Evolutionary conservation across 1,284 basidiomycete species (phyloP), one percentile per base, ranked within the genome.

Genomic region (Phylloboletellus chloephorus): DNA sequence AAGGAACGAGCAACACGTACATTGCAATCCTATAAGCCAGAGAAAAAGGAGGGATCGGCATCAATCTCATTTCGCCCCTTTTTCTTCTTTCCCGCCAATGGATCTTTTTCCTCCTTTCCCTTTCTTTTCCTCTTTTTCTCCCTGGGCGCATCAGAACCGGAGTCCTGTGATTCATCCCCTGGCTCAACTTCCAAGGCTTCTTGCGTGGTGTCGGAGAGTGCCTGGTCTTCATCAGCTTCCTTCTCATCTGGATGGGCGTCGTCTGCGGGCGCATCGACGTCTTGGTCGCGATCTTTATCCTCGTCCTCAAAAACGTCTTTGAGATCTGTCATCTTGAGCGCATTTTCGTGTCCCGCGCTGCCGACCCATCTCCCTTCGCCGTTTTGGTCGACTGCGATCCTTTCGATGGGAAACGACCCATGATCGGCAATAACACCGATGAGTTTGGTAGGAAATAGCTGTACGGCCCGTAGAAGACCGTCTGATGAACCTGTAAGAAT

Each of bases 401-500:
- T 75, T 64, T 96, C 93, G 33, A 97, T 81, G 2, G 93, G 93
- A 66, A 90, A 90, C 46, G 88, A 82, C 7, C 87, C 88, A 54
- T 96, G 91, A 53, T 93, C 88, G 10, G 87, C 87, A 29, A 97
- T 80, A 28, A 95, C 84, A 12, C 94, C 94, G 21, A 96, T 65
- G 15, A 98, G 73, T 58, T 91, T 90, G 48, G 88, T 92, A 0
- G 94, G 94, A 40, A 94, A 73, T 25, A 97, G 73, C 59, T 95
- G 82, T 2, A 97, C 86, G 21, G 90, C 90, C 32, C 94, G 79
- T 25, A 98, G 73, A 53, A 93, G 75, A 0, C 94, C 94, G 60
- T 98, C 94, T 4, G 91, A 92, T 0, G 90, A 94, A 3, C 94
- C 94, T 0, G 94, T 94, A 2, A 95, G 76, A 41, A 97, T 76